phyloP scores from a whole-genome alignment of 106 monocot genomes.

The Dioscorea dumetorum region DNA sequence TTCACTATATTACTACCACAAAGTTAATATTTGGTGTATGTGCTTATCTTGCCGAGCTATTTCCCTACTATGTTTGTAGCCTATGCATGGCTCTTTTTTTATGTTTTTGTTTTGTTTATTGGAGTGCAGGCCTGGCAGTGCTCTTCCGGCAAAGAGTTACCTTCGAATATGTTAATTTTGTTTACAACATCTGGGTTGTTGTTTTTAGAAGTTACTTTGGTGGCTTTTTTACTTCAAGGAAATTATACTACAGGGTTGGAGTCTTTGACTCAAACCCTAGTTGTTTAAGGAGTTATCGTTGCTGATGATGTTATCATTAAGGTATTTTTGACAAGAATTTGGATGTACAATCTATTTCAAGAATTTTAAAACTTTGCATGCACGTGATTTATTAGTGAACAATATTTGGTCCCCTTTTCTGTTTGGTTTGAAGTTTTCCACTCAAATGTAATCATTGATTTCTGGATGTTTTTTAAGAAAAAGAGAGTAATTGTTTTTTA shows the following conservation, averaged over 20 bases:
- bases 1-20: too few relatives aligned
- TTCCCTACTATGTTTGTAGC: too few relatives aligned
- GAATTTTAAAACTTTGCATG: not conserved
- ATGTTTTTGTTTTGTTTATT: not conserved
- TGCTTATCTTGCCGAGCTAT: too few relatives aligned
- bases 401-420: too few relatives aligned
- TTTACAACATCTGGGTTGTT: conserved; percentile 77
- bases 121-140: conserved; percentile 96
- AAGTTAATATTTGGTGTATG: too few relatives aligned
- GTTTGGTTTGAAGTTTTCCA: not conserved
- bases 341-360: not conserved
- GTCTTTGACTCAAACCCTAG: conserved; percentile 71
- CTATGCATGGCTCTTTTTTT: not conserved
- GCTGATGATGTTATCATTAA: conserved; percentile 78
- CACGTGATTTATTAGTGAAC: not conserved
- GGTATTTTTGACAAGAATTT: conserved; percentile 30
- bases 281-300: conserved; percentile 69
- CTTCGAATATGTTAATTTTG: conserved; percentile 72
- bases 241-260: too few relatives aligned
- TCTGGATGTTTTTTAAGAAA: too few relatives aligned
- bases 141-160: conserved; percentile 62
- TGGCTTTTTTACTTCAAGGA: conserved; percentile 93
- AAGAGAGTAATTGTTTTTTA: too few relatives aligned
- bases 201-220: conserved; percentile 84
- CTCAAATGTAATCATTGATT: not conserved